phyloP scores from a whole-genome alignment of 2,329 filamentous ascomycete genomes.

The Aspergillus caelatus region DNA sequence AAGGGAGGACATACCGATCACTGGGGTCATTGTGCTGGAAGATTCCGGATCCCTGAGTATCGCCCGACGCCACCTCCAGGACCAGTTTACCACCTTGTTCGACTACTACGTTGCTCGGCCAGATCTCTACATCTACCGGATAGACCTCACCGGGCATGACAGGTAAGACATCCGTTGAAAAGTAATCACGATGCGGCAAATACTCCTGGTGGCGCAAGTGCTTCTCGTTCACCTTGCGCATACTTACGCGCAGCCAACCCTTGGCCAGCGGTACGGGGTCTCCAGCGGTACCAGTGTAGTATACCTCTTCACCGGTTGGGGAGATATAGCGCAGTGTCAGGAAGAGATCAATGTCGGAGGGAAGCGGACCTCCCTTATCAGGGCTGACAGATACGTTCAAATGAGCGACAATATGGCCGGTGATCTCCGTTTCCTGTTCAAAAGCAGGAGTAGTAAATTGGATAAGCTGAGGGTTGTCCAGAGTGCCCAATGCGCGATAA shows the following conservation, averaged over 20 bases:
- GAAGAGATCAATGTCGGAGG: constrained; percentile 58
- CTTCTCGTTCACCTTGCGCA: constrained; percentile 51
- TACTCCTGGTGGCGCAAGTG: constrained; percentile 49
- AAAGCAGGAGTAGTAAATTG: constrained; percentile 63
- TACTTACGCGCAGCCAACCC: constrained; percentile 57
- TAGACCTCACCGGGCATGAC: constrained; percentile 56
- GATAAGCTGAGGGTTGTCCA: constrained; percentile 57
- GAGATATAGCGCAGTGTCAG: constrained; percentile 58
- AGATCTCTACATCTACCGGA: constrained; percentile 51
- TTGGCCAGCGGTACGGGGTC: constrained; percentile 58
- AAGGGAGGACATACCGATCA: constrained; percentile 30
- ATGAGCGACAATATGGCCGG: constrained; percentile 67
- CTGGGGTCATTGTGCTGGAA: constrained; percentile 50
- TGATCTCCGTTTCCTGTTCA: constrained; percentile 67
- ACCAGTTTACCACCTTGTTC: constrained; percentile 35
- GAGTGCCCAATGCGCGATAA: constrained; percentile 62
- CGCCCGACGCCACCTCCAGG: constrained; percentile 42
- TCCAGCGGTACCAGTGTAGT: constrained; percentile 59
- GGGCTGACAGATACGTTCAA: constrained; percentile 62
- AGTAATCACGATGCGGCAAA: constrained; percentile 55
- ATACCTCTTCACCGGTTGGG: constrained; percentile 54
- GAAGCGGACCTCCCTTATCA: constrained; percentile 41
- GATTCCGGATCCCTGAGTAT: constrained; percentile 56
- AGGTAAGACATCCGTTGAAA: constrained; percentile 50
- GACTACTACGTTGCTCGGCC: constrained; percentile 43